phyloP scores from a whole-genome alignment of 2,329 filamentous ascomycete genomes.

The Chrysoporthe cubensis region DNA sequence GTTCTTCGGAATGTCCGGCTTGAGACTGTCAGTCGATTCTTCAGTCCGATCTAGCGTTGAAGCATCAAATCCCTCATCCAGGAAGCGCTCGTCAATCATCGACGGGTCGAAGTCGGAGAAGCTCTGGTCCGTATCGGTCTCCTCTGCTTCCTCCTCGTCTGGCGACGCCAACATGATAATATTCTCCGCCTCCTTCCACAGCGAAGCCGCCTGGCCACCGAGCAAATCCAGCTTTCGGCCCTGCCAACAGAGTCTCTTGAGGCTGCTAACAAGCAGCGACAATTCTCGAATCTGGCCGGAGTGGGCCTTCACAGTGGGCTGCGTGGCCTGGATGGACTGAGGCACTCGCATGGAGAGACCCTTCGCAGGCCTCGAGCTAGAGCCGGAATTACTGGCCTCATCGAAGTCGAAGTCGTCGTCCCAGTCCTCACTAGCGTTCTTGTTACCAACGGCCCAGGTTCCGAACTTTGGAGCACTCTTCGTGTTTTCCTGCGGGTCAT shows the following conservation, averaged over 20 bases:
- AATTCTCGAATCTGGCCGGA: conserved; percentile 83
- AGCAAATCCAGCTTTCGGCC: conserved; percentile 70
- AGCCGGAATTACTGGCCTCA: conserved; percentile 43
- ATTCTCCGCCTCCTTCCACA: conserved; percentile 83
- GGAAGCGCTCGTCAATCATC: conserved; percentile 48
- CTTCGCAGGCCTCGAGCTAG: conserved; percentile 34
- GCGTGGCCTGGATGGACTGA: conserved; percentile 77
- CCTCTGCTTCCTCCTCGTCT: conserved; percentile 58
- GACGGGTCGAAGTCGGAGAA: conserved; percentile 46
- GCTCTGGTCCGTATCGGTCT: conserved; percentile 37
- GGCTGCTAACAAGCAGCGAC: conserved; percentile 78
- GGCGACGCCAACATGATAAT: conserved; percentile 84
- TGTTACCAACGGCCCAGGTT: conserved; percentile 80
- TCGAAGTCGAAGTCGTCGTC: conserved; percentile 86
- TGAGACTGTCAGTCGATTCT: conserved; percentile 47
- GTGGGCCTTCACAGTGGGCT: conserved; percentile 80
- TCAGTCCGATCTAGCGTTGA: conserved; percentile 48
- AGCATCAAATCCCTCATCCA: conserved; percentile 54
- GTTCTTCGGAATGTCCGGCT: conserved; percentile 51
- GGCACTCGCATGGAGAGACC: conserved; percentile 70
- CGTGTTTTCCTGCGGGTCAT: conserved; percentile 58
- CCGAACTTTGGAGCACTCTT: conserved; percentile 71
- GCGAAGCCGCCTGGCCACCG: conserved; percentile 58
- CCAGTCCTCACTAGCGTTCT: conserved; percentile 84
- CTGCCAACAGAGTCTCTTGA: conserved; percentile 76